Conservation (phyloP, 768 basidiomycete species). For the Paxillus involutus region DNA sequence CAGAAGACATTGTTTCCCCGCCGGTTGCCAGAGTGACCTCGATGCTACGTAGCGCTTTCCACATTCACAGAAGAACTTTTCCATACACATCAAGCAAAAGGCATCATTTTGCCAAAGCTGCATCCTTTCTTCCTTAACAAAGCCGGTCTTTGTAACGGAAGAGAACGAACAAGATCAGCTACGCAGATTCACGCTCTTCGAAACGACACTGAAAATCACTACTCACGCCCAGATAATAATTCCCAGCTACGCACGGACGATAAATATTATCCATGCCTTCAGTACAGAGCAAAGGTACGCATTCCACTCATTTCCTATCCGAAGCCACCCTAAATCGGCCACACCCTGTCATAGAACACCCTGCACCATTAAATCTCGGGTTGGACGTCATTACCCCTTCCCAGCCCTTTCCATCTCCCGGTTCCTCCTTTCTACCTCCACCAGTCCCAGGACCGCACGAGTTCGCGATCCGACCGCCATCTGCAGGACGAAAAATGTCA, state of each 20-base stretch:
- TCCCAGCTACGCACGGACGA: neutral
- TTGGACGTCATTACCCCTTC: slow-evolving; percentile 43
- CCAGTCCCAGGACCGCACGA: slow-evolving; percentile 68
- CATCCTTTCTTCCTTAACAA: neutral
- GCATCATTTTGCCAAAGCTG: too few relatives aligned
- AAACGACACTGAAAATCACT: neutral
- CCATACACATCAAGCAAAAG: neutral
- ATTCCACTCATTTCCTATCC: neutral
- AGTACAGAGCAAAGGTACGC: slow-evolving; percentile 7
- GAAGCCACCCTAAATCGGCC: neutral
- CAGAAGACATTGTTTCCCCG: neutral
- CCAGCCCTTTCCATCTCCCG: slow-evolving; percentile 60
- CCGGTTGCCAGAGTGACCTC: neutral
- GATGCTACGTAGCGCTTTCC: slow-evolving; percentile 1
- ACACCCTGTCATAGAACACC: slow-evolving; percentile 1
- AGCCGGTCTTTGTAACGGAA: slow-evolving; percentile 6
- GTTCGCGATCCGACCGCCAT: slow-evolving; percentile 53
- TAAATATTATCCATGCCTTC: neutral
- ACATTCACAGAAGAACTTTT: too few relatives aligned
- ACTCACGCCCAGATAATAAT: neutral
- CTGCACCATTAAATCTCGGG: neutral
- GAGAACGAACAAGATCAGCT: neutral
- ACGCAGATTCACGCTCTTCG: slow-evolving; percentile 4
- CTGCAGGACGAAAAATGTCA: slow-evolving; percentile 26
- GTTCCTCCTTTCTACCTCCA: slow-evolving; percentile 67